A percentile compares a stretch with the other conserved stretches of the same genome.
These are phyloP conservation scores for Colletotrichum abscissum DNA, from an alignment of 2,329 filamentous ascomycete species.

Conservation along the genomic window DNA sequence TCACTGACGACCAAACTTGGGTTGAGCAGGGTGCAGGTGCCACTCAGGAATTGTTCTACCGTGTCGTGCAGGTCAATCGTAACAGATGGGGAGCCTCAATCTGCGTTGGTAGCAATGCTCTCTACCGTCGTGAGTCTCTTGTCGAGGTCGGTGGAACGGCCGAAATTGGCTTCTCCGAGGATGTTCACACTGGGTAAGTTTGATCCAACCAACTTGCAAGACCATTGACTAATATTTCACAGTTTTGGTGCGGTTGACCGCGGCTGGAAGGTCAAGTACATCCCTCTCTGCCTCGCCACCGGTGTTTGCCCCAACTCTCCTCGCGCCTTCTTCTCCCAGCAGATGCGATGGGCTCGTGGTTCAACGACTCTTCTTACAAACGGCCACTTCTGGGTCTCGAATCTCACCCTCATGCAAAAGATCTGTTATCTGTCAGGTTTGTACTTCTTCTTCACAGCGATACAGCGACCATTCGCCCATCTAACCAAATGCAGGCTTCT, in stretches of 20 bases:
- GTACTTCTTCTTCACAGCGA: rapidly evolving
- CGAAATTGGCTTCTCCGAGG: conserved; percentile 55
- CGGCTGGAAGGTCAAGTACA: conserved; percentile 55
- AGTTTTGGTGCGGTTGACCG: conserved; percentile 53
- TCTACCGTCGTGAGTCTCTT: conserved; percentile 52
- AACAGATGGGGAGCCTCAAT: conserved; percentile 54
- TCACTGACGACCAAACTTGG: conserved; percentile 52
- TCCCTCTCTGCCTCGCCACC: conserved; percentile 53
- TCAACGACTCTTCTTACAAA: conserved; percentile 53
- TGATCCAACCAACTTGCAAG: not conserved
- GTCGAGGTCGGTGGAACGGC: conserved; percentile 54
- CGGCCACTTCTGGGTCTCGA: conserved; percentile 52
- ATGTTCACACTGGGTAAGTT: conserved; percentile 54
- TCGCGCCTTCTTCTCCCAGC: conserved; percentile 54
- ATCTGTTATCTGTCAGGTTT: conserved; percentile 53
- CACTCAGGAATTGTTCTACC: conserved; percentile 55
- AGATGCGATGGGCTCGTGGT: conserved; percentile 56
- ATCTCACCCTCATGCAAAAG: conserved; percentile 51
- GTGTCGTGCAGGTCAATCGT: conserved; percentile 54
- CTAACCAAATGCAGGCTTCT: conserved; percentile 40
- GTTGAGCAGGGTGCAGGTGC: conserved; percentile 56
- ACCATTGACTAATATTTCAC: not conserved
- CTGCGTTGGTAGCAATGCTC: conserved; percentile 54
- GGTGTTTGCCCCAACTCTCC: conserved; percentile 56
- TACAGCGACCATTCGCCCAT: no score